These are phyloP conservation scores for Collybia mongolica DNA, from an alignment of 768 basidiomycete species.

Conservation along the genomic window DNA sequence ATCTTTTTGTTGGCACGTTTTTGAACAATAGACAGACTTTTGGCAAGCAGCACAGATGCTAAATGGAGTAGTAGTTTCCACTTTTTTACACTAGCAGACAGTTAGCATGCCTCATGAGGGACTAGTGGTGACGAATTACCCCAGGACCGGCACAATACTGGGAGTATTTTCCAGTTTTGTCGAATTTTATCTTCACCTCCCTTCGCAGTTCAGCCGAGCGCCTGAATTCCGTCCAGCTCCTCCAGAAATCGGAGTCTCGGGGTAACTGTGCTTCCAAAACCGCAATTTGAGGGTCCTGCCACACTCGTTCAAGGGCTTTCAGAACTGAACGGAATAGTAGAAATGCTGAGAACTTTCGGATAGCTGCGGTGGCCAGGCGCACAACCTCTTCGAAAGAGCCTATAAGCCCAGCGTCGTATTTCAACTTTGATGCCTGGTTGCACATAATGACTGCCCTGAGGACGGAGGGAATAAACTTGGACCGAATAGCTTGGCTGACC, in stretches of 20 bases:
- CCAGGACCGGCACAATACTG: neutral
- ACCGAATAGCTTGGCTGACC: neutral
- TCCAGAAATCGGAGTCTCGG: neutral
- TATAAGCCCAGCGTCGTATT: neutral
- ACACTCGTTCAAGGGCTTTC: neutral
- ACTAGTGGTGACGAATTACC: neutral
- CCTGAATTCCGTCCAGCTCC: neutral
- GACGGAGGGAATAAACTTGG: neutral
- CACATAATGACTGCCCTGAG: neutral
- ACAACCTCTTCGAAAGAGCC: neutral
- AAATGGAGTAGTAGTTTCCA: neutral
- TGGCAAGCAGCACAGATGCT: neutral
- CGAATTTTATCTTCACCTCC: neutral
- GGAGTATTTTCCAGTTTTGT: neutral
- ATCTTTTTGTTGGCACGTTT: neutral
- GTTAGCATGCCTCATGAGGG: neutral
- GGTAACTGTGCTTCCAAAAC: neutral
- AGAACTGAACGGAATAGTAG: neutral
- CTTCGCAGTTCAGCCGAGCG: neutral
- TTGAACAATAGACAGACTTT: neutral
- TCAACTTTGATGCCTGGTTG: neutral
- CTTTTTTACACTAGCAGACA: neutral
- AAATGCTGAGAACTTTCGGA: neutral
- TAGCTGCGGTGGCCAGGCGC: neutral
- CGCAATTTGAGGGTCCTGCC: neutral